These are phyloP conservation scores for Picochlorum costavermella DNA, from an alignment of 139 green algal genomes.

Conservation along the genomic window DNA sequence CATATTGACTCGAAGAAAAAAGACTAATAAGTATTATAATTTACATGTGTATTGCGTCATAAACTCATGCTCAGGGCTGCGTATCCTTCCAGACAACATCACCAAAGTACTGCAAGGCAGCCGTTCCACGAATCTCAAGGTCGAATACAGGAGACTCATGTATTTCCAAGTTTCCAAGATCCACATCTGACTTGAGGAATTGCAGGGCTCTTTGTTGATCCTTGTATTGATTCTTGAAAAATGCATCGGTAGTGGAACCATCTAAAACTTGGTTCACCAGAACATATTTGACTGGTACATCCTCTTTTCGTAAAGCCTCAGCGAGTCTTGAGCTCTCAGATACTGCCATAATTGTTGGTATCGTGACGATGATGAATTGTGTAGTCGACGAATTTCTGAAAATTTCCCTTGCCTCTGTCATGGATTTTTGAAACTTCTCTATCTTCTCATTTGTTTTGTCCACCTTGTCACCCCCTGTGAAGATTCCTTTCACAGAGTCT, in stretches of 20 bases:
- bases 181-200: constrained; percentile 55
- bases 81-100: constrained; percentile 66
- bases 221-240: constrained; percentile 46
- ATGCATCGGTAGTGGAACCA: constrained; percentile 38
- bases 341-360: constrained; percentile 93
- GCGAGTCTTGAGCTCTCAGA: constrained; percentile 78
- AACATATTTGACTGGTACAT: constrained; percentile 76
- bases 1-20: background rate
- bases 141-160: constrained; percentile 86
- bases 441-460: constrained; percentile 48
- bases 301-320: constrained; percentile 35
- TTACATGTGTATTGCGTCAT: background rate
- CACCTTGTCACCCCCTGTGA: constrained; percentile 46
- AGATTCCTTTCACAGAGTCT: constrained; percentile 74
- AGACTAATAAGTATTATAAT: background rate
- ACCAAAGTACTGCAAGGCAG: constrained; percentile 92
- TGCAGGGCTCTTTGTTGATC: constrained; percentile 84
- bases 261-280: constrained; percentile 88
- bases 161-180: constrained; percentile 51
- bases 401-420: constrained; percentile 77
- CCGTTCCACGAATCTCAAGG: constrained; percentile 85
- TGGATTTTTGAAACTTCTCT: constrained; percentile 66
- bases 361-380: constrained; percentile 96
- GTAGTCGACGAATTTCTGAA: constrained; percentile 79
- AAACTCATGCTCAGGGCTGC: background rate